Percentiles rank a stretch among this genome's conserved stretches.
Conservation (phyloP, 768 basidiomycete species). For the Panaeolus papilionaceus region DNA sequence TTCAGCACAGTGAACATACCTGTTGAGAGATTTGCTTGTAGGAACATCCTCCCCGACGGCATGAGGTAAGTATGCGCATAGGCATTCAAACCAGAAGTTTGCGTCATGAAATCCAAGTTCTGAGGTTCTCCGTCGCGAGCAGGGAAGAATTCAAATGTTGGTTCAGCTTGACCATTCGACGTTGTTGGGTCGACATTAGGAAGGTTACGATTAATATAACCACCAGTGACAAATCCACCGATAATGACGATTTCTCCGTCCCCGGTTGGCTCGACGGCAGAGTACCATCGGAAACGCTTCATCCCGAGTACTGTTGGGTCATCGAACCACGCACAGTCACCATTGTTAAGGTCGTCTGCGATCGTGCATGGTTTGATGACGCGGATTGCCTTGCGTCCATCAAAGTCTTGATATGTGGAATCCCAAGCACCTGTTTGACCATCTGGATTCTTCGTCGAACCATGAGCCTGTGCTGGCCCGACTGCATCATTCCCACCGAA, state of each 20-base stretch:
- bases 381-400: conserved; percentile 81
- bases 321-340: conserved; percentile 76
- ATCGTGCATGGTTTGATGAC: conserved; percentile 77
- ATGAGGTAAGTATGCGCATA: conserved; percentile 79
- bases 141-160: conserved; percentile 86
- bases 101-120: conserved; percentile 68
- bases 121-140: conserved; percentile 52
- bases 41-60: conserved; percentile 76
- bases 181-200: conserved; percentile 68
- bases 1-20: conserved; percentile 40
- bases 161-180: conserved; percentile 77
- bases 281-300: conserved; percentile 79
- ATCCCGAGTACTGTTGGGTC: conserved; percentile 64
- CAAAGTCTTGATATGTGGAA: conserved; percentile 76
- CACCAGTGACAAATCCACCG: conserved; percentile 80
- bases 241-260: conserved; percentile 83
- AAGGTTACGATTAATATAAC: conserved; percentile 77
- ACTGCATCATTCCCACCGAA: conserved; percentile 84
- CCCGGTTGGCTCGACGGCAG: conserved; percentile 70
- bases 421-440: conserved; percentile 59
- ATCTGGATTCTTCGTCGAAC: conserved; percentile 52
- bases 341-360: conserved; percentile 50
- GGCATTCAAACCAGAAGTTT: conserved; percentile 78
- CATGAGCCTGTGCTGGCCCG: conserved; percentile 64
- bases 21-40: conserved; percentile 83